Conservation (phyloP, 2,329 filamentous ascomycete genomes). For the Waltergamsia citrina region DNA sequence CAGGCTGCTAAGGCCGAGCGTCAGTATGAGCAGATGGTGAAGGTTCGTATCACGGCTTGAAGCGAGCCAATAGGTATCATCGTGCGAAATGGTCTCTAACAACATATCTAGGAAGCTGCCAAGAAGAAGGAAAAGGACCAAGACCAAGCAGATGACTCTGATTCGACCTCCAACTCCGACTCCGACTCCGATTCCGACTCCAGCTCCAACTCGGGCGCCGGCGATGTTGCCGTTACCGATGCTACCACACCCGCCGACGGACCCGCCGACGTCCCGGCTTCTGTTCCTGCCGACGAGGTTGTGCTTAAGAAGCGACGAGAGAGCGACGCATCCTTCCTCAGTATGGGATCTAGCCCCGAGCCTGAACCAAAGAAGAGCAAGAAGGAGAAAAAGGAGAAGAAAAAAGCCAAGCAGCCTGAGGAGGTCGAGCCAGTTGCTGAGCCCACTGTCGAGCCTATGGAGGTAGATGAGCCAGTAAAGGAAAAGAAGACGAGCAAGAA, state of each 20-base stretch:
- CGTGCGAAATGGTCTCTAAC: not conserved
- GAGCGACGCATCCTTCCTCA: conserved; percentile 17
- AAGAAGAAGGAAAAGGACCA: conserved; percentile 11
- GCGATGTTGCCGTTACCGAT: not conserved
- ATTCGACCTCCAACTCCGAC: not conserved
- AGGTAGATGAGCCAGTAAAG: too few relatives aligned
- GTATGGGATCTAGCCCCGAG: conserved; percentile 9
- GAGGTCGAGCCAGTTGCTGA: conserved; percentile 4
- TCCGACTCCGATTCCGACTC: conserved; percentile 13
- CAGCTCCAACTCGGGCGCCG: conserved; percentile 1
- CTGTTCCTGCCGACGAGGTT: conserved; percentile 17
- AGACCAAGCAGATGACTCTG: conserved; percentile 5
- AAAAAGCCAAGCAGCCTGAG: conserved; percentile 9
- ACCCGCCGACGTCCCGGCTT: conserved; percentile 6
- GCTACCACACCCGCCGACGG: conserved; percentile 6
- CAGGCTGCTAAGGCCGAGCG: conserved; percentile 25
- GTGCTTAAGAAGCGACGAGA: conserved; percentile 19
- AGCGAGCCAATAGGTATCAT: too few relatives aligned
- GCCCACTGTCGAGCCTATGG: not conserved
- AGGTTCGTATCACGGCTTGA: too few relatives aligned
- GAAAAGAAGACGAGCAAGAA: conserved; percentile 9
- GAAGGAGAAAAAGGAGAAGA: conserved; percentile 8
- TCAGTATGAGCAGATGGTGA: conserved; percentile 14
- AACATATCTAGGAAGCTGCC: conserved; percentile 6
- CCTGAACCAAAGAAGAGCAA: conserved; percentile 7